phyloP scores from a whole-genome alignment of 1,139 yeast species.

The Ogataea hybrid region DNA sequence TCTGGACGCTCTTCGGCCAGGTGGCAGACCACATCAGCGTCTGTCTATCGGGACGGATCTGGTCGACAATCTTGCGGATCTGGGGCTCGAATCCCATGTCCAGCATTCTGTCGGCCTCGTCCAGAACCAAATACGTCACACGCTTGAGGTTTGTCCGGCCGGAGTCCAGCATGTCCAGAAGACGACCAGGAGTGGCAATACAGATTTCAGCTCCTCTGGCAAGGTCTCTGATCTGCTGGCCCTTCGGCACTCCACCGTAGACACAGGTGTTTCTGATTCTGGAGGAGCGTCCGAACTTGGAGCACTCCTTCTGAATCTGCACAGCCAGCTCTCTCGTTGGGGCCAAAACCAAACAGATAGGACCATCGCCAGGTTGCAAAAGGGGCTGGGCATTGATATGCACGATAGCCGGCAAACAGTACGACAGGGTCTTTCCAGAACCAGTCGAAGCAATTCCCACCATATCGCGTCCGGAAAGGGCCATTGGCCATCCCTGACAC shows the following conservation, averaged over 20 bases:
- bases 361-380: constrained; percentile 92
- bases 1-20: constrained; percentile 98
- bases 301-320: constrained; percentile 94
- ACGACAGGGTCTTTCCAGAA: constrained; percentile 96
- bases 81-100: constrained; percentile 99
- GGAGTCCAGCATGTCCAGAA: constrained; percentile 94
- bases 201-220: constrained; percentile 93
- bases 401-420: constrained; percentile 94
- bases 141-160: constrained; percentile 94
- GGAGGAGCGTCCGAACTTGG: constrained; percentile 88
- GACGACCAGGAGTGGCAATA: constrained; percentile 98
- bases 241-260: constrained; percentile 99
- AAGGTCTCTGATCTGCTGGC: constrained; percentile 94
- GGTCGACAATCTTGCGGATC: constrained; percentile 78
- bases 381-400: constrained; percentile 98
- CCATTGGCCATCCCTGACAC: constrained; percentile 99
- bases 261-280: constrained; percentile 97
- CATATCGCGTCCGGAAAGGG: constrained; percentile 97
- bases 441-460: constrained; percentile 99
- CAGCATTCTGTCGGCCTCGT: constrained; percentile 97
- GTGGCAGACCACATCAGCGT: constrained; percentile 99
- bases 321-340: constrained; percentile 99
- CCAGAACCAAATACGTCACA: constrained; percentile 94
- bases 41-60: constrained; percentile 88
- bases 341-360: constrained; percentile 91